Conservation (phyloP, 257 asterid genomes). For the Paulownia fortunei region DNA sequence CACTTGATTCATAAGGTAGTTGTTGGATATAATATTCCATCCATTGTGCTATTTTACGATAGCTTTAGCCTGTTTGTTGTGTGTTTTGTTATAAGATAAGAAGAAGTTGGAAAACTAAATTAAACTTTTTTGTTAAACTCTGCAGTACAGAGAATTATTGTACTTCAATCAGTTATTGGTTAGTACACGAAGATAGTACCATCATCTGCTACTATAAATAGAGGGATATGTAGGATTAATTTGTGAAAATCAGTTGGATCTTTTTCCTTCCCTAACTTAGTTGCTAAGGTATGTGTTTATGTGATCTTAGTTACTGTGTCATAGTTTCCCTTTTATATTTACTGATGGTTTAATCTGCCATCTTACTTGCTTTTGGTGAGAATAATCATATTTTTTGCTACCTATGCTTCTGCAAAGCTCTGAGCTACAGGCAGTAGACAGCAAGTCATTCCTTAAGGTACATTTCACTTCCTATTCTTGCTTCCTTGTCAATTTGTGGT, state of each 20-base stretch:
- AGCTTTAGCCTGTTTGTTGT: not conserved
- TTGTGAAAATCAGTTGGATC: not conserved
- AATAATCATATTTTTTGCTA: constrained; percentile 1
- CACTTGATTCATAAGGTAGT: not conserved
- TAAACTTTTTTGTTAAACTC: not conserved
- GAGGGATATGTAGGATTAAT: constrained; percentile 4
- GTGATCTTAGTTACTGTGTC: not conserved
- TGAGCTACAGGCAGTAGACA: constrained; percentile 2
- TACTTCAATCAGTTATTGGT: constrained; percentile 13
- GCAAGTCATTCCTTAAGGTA: constrained; percentile 20
- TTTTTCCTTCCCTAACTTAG: not conserved
- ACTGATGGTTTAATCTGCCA: not conserved
- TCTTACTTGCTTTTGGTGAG: not conserved
- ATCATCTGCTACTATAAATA: constrained; percentile 7
- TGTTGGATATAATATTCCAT: not conserved
- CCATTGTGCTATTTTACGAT: not conserved
- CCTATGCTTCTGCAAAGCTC: not conserved
- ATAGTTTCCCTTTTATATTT: not conserved
- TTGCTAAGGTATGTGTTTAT: not conserved
- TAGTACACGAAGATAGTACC: constrained; percentile 25
- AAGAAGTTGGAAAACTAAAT: not conserved
- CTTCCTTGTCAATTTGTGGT: not conserved
- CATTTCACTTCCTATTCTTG: not conserved
- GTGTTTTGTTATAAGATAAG: not conserved
- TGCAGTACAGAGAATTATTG: constrained; percentile 23